phyloP scores from a whole-genome alignment of 2,329 filamentous ascomycete species.

The Pseudonectria buxi region DNA sequence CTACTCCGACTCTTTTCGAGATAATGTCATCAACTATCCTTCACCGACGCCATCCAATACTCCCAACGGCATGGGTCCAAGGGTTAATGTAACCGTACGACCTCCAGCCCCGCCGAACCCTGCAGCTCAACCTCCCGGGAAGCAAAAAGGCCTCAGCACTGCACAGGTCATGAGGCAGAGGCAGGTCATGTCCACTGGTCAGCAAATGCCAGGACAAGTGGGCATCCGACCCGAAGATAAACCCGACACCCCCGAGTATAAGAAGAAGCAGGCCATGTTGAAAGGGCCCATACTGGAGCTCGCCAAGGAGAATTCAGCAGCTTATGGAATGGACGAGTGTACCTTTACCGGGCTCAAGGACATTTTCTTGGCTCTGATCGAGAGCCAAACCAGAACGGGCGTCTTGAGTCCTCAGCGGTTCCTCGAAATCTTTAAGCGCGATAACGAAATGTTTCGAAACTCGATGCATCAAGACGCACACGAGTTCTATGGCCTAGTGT shows the following conservation, averaged over 20 bases:
- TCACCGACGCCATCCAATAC: constrained; percentile 62
- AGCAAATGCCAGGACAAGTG: constrained; percentile 46
- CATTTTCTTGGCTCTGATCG: constrained; percentile 86
- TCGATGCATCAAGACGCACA: constrained; percentile 98
- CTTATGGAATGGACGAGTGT: constrained; percentile 90
- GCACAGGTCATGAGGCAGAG: constrained; percentile 52
- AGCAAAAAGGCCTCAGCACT: constrained; percentile 46
- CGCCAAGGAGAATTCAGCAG: constrained; percentile 67
- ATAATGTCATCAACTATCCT: constrained; percentile 90
- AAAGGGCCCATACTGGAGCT: constrained; percentile 83
- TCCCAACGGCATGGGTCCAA: constrained; percentile 51
- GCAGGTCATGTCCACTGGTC: constrained; percentile 46
- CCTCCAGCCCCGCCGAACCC: constrained; percentile 44
- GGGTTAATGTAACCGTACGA: constrained; percentile 56
- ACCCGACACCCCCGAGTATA: constrained; percentile 90
- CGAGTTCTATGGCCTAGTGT: constrained; percentile 86
- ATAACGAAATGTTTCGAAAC: constrained; percentile 96
- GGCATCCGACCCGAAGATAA: constrained; percentile 76
- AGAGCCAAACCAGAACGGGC: constrained; percentile 73
- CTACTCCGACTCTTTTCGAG: constrained; percentile 88
- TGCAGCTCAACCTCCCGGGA: constrained; percentile 32
- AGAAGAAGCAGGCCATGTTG: constrained; percentile 91
- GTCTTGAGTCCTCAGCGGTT: constrained; percentile 91
- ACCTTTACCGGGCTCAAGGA: constrained; percentile 93
- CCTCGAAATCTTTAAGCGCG: constrained; percentile 83